Evolutionary conservation across 2,329 filamentous ascomycete genomes (phyloP).

Genomic region (Fusarium sp.): DNA sequence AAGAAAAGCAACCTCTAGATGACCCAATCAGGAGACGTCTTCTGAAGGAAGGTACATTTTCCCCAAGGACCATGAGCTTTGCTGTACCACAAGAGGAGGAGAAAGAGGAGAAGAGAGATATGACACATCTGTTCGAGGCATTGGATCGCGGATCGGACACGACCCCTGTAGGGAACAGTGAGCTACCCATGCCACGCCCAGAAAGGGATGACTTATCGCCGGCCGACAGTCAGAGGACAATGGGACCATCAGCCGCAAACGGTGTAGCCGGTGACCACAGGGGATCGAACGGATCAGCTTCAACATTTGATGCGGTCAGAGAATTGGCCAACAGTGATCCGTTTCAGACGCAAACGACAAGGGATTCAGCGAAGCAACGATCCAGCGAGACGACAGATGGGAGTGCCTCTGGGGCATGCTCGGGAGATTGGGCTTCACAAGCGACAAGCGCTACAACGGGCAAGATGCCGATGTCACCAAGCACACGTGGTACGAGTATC

Average conservation of each 20-base stretch:
- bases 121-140: slow-evolving; percentile 23
- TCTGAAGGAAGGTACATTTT: slow-evolving; percentile 53
- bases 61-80: slow-evolving; percentile 56
- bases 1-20: slow-evolving; percentile 54
- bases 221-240: slow-evolving; percentile 40
- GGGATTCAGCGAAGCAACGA: slow-evolving; percentile 58
- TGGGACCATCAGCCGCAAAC: slow-evolving; percentile 39
- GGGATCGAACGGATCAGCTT: slow-evolving; percentile 54
- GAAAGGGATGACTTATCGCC: slow-evolving; percentile 41
- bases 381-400: slow-evolving; percentile 70
- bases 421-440: slow-evolving; percentile 69
- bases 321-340: slow-evolving; percentile 60
- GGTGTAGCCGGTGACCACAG: slow-evolving; percentile 46
- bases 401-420: slow-evolving; percentile 61
- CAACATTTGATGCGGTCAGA: slow-evolving; percentile 56
- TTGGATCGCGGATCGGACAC: slow-evolving; percentile 31
- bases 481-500: slow-evolving; percentile 71
- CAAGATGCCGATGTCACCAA: slow-evolving; percentile 70
- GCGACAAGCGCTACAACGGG: slow-evolving; percentile 69
- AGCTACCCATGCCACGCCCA: slow-evolving; percentile 35
- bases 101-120: slow-evolving; percentile 38
- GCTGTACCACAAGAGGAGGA: slow-evolving; percentile 42
- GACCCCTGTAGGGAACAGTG: slow-evolving; percentile 30
- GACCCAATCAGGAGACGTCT: slow-evolving; percentile 49
- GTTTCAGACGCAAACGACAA: slow-evolving; percentile 50